Evolutionary conservation across 202 grass and related monocot species (phyloP), one percentile per base, ranked within the genome.

Genomic region (Cymbopogon flexuosus): DNA sequence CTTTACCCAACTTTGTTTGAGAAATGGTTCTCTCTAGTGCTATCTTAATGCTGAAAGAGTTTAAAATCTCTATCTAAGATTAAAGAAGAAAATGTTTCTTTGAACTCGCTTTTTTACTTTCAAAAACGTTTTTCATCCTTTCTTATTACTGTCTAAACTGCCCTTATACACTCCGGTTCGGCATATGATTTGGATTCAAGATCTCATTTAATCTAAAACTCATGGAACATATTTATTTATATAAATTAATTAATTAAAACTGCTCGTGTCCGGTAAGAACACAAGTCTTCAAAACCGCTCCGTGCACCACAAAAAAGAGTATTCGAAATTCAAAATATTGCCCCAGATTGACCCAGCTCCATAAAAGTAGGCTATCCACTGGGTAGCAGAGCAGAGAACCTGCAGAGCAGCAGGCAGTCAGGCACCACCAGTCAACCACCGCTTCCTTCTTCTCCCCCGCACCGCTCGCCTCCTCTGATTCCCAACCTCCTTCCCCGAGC

Each of bases 401-500:
- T 11, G 23, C 12, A 40, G 24, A 13, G 34, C 46, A 8, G 29
- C 2, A 33, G 31, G 27, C 27, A 27, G 27, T 27, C 27, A 27
- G 27, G 27, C 27, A 27, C 27, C 10, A 62, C 34, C 29, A 45
- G 47, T 84, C 76, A 72, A 73, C 72, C 33, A 68, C 67, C 83
- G 54, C 62, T 21, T 67, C 83, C 12, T 77, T 49, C 46, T 49
- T 27, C 27, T 27, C 27, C 45, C 4, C 34, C 46, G 6, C 62
- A 42, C 68, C 60, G 73, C 67, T n/a, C 74, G 39, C 3, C 58
- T 3, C 37, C 8, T 30, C 62, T 41, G 39, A 78, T 75, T 79
- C 84, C 23, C 77, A 40, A 30, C 41, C 42, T 74, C 68, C 41
- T 54, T 74, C 68, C 62, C 79, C 75, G 36, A 83, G 75, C 52